These are phyloP conservation scores for Arachnomyces sp. DNA, from an alignment of 2,329 filamentous ascomycete species.

Conservation along the genomic window DNA sequence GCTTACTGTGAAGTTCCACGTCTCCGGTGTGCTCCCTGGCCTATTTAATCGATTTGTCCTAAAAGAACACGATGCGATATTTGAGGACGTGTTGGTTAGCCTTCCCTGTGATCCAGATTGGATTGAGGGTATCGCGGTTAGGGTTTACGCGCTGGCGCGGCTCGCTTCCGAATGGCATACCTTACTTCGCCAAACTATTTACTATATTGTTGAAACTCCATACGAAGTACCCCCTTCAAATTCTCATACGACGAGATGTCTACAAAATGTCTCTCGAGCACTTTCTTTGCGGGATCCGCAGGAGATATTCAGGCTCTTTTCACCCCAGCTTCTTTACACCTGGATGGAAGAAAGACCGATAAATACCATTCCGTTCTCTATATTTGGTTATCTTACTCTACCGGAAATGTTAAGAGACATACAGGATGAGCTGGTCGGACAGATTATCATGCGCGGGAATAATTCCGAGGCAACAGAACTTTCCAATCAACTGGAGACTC, in stretches of 20 bases:
- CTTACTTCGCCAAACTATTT: constrained; percentile 75
- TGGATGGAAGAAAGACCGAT: constrained; percentile 67
- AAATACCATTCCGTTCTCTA: constrained; percentile 67
- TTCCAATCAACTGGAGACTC: constrained; percentile 47
- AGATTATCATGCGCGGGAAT: constrained; percentile 74
- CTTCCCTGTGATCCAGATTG: constrained; percentile 66
- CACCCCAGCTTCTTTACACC: constrained; percentile 80
- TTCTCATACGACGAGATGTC: constrained; percentile 63
- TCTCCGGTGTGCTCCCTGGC: constrained; percentile 59
- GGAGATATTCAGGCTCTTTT: constrained; percentile 73
- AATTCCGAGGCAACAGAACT: constrained; percentile 55
- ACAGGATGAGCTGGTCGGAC: constrained; percentile 67
- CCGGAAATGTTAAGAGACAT: constrained; percentile 60
- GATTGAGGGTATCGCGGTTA: constrained; percentile 74
- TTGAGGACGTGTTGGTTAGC: constrained; percentile 71
- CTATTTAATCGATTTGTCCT: constrained; percentile 79
- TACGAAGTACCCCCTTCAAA: constrained; percentile 59
- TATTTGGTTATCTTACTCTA: constrained; percentile 70
- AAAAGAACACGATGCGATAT: constrained; percentile 71
- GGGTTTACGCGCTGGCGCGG: constrained; percentile 65
- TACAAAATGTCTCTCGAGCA: constrained; percentile 56
- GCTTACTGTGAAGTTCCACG: constrained; percentile 65
- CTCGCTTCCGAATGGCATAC: constrained; percentile 80
- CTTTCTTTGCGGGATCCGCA: constrained; percentile 58
- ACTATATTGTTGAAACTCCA: constrained; percentile 88